Base-by-base conservation (phyloP, 805 yeast genomes). In the Candida awuae region DNA sequence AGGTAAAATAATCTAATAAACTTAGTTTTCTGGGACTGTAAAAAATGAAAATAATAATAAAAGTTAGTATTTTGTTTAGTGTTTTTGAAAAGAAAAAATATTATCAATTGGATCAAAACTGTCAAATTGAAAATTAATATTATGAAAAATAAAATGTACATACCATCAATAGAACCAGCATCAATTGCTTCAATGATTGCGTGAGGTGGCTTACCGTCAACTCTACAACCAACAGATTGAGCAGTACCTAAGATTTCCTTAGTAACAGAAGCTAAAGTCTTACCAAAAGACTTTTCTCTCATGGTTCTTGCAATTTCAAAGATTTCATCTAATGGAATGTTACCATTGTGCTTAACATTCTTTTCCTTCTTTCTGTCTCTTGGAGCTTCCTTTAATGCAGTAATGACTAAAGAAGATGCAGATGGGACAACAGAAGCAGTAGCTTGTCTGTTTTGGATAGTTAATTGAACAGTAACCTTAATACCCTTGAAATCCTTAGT, bases 361-460 rank as follows among this genome's bases (percentile, higher is more conserved):
- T 92, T 92, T 68, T 92, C 97, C 94, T 92, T 92, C 94, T 92
- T 92, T 79, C 96, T 83, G 82, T 92, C 98, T 84, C 98, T 90
- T 67, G 96, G 96, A 59, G 98, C 87, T 80, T 92, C 98, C 80
- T 92, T 92, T 67, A 92, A 80, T 59, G 98, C 98, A 68, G 96
- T 86, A 73, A 92, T 92, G 68, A 92, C 96, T 63, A 92, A 80
- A 58, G 98, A 87, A 45, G 97, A 90, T 60, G 98, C 98, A 69
- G 97, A 81, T 74, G 98, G 98, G 49, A 92, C 98, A 70, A 92
- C 97, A 49, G 97, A 86, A 59, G 94, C 95, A 58, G 81, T 75
- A 63, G 98, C 98, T 77, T 92, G 98, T 83, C 98, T 88, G 94
- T 92, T 92, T 79, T 92, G 98, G 67, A 92, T 88, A 71, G 81